These are phyloP conservation scores for Xylaria grammica DNA, from an alignment of 495 filamentous ascomycete genomes.

Conservation along the genomic window DNA sequence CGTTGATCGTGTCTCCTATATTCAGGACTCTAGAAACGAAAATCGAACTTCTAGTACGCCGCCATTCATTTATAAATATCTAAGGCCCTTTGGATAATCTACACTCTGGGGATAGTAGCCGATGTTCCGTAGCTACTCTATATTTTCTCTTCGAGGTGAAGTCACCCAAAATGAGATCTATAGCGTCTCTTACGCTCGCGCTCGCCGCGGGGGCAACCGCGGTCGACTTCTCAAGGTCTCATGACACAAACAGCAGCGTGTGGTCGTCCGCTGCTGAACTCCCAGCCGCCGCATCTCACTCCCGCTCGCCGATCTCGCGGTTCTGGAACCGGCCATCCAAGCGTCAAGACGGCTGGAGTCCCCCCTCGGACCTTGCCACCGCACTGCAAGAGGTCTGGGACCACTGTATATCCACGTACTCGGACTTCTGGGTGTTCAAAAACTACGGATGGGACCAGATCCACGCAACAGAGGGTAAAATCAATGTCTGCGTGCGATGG, in stretches of 20 bases:
- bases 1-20: neutral
- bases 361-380: constrained; percentile 13
- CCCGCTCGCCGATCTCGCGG: too few relatives aligned
- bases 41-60: neutral
- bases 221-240: neutral
- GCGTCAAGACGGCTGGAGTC: constrained; percentile 16
- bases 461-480: constrained; percentile 10
- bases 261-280: neutral
- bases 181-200: constrained; percentile 1
- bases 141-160: neutral
- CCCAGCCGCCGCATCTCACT: neutral
- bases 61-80: neutral
- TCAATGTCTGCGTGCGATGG: constrained; percentile 28
- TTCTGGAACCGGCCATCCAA: constrained; percentile 6
- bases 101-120: neutral
- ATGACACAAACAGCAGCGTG: neutral
- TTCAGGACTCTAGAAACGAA: neutral
- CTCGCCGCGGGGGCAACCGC: constrained; percentile 1
- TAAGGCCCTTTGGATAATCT: neutral
- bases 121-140: neutral
- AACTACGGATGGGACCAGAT: constrained; percentile 23
- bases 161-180: neutral
- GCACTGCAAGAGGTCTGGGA: constrained; percentile 22
- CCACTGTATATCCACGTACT: constrained; percentile 18
- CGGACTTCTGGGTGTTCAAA: constrained; percentile 12